A percentile compares a stretch with the other conserved stretches of the same genome.
These are phyloP conservation scores for Flaveria sonorensis DNA, from an alignment of 129 eudicot species.

Conservation along the genomic window DNA sequence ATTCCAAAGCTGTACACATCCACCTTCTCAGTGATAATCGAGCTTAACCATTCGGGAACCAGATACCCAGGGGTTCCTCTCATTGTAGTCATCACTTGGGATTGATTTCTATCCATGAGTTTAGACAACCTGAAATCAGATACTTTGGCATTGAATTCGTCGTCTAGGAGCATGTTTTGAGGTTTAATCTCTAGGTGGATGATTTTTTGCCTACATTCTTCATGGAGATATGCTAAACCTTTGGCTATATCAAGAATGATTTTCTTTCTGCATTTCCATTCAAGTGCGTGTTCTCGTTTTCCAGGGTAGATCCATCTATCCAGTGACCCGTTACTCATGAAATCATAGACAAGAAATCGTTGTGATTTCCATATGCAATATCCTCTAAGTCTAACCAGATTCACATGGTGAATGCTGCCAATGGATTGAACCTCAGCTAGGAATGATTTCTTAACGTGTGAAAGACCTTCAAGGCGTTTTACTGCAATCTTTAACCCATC, in stretches of 20 bases:
- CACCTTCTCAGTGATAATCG: neutral
- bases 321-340: neutral
- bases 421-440: constrained; percentile 1
- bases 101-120: neutral
- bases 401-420: constrained; percentile 1
- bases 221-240: constrained; percentile 9
- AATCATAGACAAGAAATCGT: neutral
- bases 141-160: neutral
- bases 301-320: neutral
- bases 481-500: constrained; percentile 1
- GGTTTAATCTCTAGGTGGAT: neutral
- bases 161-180: neutral
- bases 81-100: neutral
- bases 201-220: constrained; percentile 4
- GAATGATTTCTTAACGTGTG: neutral
- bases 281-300: neutral
- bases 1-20: constrained; percentile 4
- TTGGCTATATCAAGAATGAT: neutral
- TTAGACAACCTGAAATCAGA: neutral
- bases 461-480: neutral
- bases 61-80: neutral
- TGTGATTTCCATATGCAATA: neutral
- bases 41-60: neutral
- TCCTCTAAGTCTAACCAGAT: neutral
- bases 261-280: neutral